Evolutionary conservation across 257 asterid genomes (phyloP).

Genomic region (Rhazya stricta): DNA sequence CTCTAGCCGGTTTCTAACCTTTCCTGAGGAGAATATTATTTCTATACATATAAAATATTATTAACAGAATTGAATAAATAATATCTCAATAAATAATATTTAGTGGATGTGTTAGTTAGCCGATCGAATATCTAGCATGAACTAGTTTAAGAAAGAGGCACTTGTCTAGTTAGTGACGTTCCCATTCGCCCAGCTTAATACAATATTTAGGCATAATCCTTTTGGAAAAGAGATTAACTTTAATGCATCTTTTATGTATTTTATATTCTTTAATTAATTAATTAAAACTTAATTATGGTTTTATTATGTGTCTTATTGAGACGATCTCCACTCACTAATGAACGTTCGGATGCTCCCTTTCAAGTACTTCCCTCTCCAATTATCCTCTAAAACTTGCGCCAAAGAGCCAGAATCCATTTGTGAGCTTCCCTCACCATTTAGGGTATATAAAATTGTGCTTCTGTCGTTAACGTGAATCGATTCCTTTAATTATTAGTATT

Average conservation of each 20-base stretch:
- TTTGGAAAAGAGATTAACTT: not conserved
- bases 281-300: not conserved
- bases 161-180: slow-evolving; percentile 20
- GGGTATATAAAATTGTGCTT: too few species aligned
- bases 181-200: slow-evolving; percentile 10
- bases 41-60: too few species aligned
- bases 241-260: not conserved
- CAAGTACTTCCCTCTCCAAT: not conserved
- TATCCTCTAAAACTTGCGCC: not conserved
- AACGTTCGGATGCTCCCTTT: not conserved
- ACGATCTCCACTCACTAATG: not conserved
- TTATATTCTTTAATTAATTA: not conserved
- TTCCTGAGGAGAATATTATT: not conserved
- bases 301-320: not conserved
- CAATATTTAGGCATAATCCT: not conserved
- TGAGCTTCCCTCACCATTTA: too few species aligned
- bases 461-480: too few species aligned
- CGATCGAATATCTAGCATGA: too few species aligned
- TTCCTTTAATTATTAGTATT: too few species aligned
- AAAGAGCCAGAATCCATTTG: not conserved
- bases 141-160: not conserved
- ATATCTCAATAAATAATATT: too few species aligned
- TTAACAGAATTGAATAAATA: too few species aligned
- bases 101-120: too few species aligned
- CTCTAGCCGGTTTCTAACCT: not conserved